Base-by-base conservation (phyloP, 2,329 filamentous ascomycete genomes). In the Aspergillus novoparasiticus region DNA sequence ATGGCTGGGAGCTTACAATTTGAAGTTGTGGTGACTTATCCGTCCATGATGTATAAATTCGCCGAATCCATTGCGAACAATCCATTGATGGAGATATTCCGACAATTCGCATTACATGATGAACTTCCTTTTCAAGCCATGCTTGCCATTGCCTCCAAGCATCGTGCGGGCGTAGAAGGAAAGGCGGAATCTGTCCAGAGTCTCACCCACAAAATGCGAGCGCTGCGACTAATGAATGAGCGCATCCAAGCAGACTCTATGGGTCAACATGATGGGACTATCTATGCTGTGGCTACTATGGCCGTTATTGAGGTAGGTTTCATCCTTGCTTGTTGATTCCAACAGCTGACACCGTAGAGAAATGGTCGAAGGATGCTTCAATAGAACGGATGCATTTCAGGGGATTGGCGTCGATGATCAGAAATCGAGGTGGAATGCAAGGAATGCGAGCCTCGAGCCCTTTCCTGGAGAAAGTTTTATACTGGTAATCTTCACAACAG, bases 11-110 rank as follows among this genome's bases (percentile, higher is more conserved):
- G 62, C 72, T 74, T 60, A 74, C 68, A 41, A 28, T 53, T 57
- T 53, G 34, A 64, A 75, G 73, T 73, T 68, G 68, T 75, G 45
- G 69, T 72, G 30, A 73, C 69, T 16, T 75, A 75, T 60, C 73
- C 73, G n/a, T 69, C 73, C 32, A 75, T 75, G 73, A 75, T 75
- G 73, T 75, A 75, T 61, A 75, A 75, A 58, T 71, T 75, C 61
- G 69, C 66, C 57, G 67, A 69, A 43, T 64, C 67, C 2, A 59
- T 71, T 10, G 67, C 71, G 48, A 64, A 70, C 36, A 75, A 75
- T 51, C 73, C 73, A 14, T 72, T 75, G 62, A 66, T 70, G 64
- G 71, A 68, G 45, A 75, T 75, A 60, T 75, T 75, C 51, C 71
- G 69, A 26, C 69, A 69, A 32, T 66, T 75, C 50, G 72, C 72